Evolutionary conservation across 2,329 filamentous ascomycete species (phyloP).

Genomic region (Colletotrichum melonis): DNA sequence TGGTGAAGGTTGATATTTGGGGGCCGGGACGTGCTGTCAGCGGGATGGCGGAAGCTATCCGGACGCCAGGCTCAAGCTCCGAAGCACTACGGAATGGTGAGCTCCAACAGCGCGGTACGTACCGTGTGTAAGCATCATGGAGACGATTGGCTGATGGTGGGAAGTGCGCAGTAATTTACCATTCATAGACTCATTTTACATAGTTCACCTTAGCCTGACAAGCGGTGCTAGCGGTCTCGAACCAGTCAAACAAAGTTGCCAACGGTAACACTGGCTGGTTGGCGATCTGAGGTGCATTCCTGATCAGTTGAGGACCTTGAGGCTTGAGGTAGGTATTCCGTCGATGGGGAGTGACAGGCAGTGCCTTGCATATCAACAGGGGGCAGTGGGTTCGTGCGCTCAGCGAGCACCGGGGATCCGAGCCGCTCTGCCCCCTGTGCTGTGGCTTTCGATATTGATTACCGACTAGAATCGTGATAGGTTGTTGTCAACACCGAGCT

Average conservation of each 20-base stretch:
- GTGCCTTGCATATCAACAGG: conserved; percentile 28
- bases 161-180: background rate
- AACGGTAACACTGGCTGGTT: background rate
- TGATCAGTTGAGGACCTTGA: conserved; percentile 9
- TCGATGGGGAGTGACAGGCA: background rate
- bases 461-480: background rate
- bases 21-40: background rate
- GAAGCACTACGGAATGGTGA: background rate
- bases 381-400: background rate
- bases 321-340: background rate
- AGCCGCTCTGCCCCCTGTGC: background rate
- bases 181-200: background rate
- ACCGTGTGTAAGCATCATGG: background rate
- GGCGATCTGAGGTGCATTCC: background rate
- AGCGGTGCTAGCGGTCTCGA: background rate
- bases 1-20: background rate
- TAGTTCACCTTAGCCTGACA: background rate
- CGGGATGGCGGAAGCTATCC: conserved; percentile 21
- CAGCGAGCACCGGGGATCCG: conserved; percentile 4
- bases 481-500: background rate
- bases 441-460: background rate
- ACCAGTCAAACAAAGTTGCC: background rate
- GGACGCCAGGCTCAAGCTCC: background rate
- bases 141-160: background rate
- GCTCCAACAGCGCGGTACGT: background rate